phyloP scores from a whole-genome alignment of 345 rosid genomes.

The Arabis hirsuta region DNA sequence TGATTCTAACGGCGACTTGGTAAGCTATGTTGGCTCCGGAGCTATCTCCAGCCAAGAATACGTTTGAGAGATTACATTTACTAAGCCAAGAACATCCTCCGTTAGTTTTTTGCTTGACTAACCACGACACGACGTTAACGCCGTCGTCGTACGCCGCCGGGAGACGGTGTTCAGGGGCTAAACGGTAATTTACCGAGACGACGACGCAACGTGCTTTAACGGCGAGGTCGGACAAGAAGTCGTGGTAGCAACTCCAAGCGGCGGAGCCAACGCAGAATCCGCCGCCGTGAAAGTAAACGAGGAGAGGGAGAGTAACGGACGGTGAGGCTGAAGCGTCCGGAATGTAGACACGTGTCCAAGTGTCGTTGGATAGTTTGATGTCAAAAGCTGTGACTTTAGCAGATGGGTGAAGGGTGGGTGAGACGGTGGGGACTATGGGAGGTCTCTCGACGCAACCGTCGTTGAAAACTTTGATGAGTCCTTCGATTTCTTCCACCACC shows the following conservation, averaged over 20 bases:
- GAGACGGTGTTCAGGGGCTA: conserved; percentile 67
- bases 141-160: conserved; percentile 79
- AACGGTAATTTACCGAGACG: conserved; percentile 60
- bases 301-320: conserved; percentile 55
- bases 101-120: conserved; percentile 50
- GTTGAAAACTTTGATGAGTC: conserved; percentile 66
- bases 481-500: conserved; percentile 63
- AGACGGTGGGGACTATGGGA: conserved; percentile 57
- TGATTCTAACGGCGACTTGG: conserved; percentile 50
- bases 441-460: conserved; percentile 74
- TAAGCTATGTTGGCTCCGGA: conserved; percentile 75
- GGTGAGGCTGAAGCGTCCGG: conserved; percentile 22
- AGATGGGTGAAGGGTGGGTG: conserved; percentile 40
- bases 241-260: conserved; percentile 71
- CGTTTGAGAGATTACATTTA: conserved; percentile 51
- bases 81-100: conserved; percentile 57
- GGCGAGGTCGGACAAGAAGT: conserved; percentile 57
- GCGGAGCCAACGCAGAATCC: conserved; percentile 76
- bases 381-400: conserved; percentile 42
- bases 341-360: conserved; percentile 51
- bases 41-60: conserved; percentile 74
- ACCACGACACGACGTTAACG: conserved; percentile 57
- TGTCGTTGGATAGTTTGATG: conserved; percentile 45
- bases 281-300: conserved; percentile 77
- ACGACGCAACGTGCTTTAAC: conserved; percentile 52